Base-by-base conservation (phyloP, 1,139 yeast genomes). In the Geotrichum citri-aurantii region DNA sequence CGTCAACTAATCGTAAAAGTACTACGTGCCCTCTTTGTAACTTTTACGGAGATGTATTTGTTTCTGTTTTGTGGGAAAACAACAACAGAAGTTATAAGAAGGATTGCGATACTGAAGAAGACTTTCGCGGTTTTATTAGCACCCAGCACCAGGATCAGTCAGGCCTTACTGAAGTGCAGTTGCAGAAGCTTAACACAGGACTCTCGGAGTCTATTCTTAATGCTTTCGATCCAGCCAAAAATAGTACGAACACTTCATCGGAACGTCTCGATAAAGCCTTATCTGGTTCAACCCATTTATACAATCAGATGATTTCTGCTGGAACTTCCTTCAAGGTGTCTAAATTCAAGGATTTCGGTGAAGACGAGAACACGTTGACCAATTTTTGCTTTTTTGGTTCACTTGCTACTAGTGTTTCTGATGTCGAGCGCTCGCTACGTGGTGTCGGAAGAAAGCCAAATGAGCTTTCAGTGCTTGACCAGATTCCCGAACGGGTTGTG, bases 1-100 rank as follows among this genome's bases (percentile, higher is more conserved):
- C 44, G 44, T 7, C 44, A n/a, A 7, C 10, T 37, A n/a, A 86
- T 88, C 10, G 48, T 27, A 31, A 19, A 3, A 42, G 49, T 19
- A 11, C 21, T 65, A 74, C 87, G 44, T 93, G 99, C 68, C 98
- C 99, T 0, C 79, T 93, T 53, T 93, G 99, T 75, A 89, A 89
- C 63, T 86, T 96, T 0, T 76, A 92, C 57, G 88, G 87, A 68
- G 92, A 92, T 68, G 79, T 86, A 63, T 90, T 93, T 69, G 73
- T 92, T 53, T 99, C 99, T 1, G 77, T 86, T 1, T 70, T 85
- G 55, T 84, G 77, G 75, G 66, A 65, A 37, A 54, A 59, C n/a
- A 72, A 71, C 55, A 55, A 53, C 24, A 63, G 64, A 7, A 63
- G 62, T 14, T 60, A 65, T 8, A 53, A 49, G 4, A 52, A 50